Conservation (phyloP, 176 grass and related monocot genomes). For the Eleusine coracana region DNA sequence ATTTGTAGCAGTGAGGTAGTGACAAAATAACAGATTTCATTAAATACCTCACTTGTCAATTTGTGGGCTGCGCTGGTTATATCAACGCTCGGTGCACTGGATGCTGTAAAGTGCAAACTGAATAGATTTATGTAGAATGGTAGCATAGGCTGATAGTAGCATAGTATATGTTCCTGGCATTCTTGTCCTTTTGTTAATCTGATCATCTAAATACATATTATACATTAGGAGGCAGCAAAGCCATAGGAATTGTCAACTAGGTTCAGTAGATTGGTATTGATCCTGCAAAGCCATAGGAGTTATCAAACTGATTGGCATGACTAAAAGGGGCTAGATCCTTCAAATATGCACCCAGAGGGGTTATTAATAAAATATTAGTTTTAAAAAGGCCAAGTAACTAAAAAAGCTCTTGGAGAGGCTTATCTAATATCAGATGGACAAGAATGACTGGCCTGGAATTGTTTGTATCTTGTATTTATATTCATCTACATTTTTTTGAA, state of each 20-base stretch:
- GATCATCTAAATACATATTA: neutral
- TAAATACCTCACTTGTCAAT: neutral
- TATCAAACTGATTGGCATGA: too few species aligned
- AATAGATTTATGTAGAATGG: neutral
- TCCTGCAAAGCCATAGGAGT: too few species aligned
- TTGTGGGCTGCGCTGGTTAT: neutral
- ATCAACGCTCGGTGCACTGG: neutral
- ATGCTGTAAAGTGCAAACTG: neutral
- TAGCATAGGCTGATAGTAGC: neutral
- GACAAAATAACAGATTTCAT: too few species aligned
- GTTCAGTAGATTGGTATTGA: neutral
- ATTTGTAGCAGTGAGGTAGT: neutral
- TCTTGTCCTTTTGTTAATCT: neutral
- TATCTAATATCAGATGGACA: neutral
- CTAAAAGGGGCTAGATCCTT: too few species aligned
- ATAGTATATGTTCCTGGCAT: neutral
- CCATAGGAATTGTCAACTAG: neutral
- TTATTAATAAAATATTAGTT: too few species aligned
- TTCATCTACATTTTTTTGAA: too few species aligned
- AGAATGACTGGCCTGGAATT: neutral
- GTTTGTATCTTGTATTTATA: neutral
- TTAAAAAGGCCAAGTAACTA: too few species aligned
- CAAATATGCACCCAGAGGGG: too few species aligned
- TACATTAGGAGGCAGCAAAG: neutral
- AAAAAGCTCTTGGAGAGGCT: neutral